Evolutionary conservation across 495 filamentous ascomycete species (phyloP), one percentile per base, ranked within the genome.

Genomic region (Lentithecium fluviatile): DNA sequence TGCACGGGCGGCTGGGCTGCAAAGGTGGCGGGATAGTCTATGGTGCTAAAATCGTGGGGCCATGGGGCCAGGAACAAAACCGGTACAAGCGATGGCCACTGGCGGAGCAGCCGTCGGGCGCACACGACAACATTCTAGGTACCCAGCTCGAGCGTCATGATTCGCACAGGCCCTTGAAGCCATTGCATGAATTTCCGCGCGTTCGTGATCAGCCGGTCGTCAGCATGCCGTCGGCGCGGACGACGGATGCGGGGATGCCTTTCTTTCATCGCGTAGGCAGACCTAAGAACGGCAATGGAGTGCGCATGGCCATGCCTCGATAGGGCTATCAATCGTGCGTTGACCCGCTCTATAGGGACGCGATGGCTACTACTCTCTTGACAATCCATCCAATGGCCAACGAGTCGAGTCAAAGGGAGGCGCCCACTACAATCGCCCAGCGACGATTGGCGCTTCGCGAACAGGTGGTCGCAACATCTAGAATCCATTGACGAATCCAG

Each of bases 31-130:
- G 56, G 19, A 45, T 23, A 36, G n/a, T 23, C 10, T 38, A 56
- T 43, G 53, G 47, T 8, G 17, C 20, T 12, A 24, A 40, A 19
- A 46, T 13, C 24, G 29, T 32, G 29, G 29, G 29, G 29, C 29
- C 29, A 32, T 19, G 54, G 53, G 60, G 45, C 49, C 60, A 64
- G 60, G 60, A 64, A 58, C 54, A 51, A 36, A 47, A 36, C 11
- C 23, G 15, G 10, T 23, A 15, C 54, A 52, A 47, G 53, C 48
- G 53, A 54, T 57, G 45, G 59, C n/a, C 52, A 48, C 26, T 56
- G 59, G 50, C 38, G 47, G 53, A 52, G 42, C 11, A 52, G 29
- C 60, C 60, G 54, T 38, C 53, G 47, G 53, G 25, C n/a, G 29
- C 45, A 19, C 47, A 42, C 48, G 56, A 50, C 55, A 13, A 17